These are phyloP conservation scores for Thoreauomyces humboldtii DNA, from an alignment of 192 early-diverging fungal genomes.

Conservation along the genomic window DNA sequence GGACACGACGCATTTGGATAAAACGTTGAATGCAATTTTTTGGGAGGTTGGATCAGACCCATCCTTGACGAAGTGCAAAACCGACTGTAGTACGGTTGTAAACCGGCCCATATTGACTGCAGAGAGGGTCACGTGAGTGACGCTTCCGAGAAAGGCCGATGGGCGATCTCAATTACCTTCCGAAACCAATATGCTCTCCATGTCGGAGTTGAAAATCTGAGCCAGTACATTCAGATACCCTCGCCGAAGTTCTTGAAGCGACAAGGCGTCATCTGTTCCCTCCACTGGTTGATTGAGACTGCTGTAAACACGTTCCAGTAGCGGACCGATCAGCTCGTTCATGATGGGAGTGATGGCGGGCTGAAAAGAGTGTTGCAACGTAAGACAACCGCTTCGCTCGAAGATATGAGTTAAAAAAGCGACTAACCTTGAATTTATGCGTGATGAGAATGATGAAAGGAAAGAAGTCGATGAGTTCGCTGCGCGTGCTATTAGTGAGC, in stretches of 20 bases:
- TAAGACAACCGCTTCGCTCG: background rate
- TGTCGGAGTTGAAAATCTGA: slow-evolving; percentile 73
- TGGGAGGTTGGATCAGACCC: slow-evolving; percentile 57
- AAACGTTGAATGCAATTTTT: slow-evolving; percentile 67
- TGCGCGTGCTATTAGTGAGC: slow-evolving; percentile 68
- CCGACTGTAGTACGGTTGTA: slow-evolving; percentile 61
- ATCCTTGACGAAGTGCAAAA: slow-evolving; percentile 65
- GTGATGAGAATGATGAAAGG: slow-evolving; percentile 79
- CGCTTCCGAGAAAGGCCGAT: background rate
- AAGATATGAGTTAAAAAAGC: background rate
- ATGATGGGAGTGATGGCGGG: slow-evolving; percentile 63
- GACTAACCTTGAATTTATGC: slow-evolving; percentile 85
- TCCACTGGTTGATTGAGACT: slow-evolving; percentile 79
- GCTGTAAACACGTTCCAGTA: slow-evolving; percentile 78
- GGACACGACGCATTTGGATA: slow-evolving; percentile 62
- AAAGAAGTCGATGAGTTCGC: slow-evolving; percentile 82
- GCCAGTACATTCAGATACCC: slow-evolving; percentile 79
- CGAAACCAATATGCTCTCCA: slow-evolving; percentile 73
- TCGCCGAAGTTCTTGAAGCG: slow-evolving; percentile 74
- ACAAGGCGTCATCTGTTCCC: slow-evolving; percentile 84
- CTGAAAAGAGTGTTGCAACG: slow-evolving; percentile 28
- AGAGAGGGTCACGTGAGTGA: background rate
- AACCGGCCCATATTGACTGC: slow-evolving; percentile 63
- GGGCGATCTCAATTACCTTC: slow-evolving; percentile 54
- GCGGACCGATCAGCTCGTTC: slow-evolving; percentile 74